A percentile compares a stretch with the other conserved stretches of the same genome.
Evolutionary conservation across 75 land plant species (phyloP).

Genomic region (Pinus tabuliformis): DNA sequence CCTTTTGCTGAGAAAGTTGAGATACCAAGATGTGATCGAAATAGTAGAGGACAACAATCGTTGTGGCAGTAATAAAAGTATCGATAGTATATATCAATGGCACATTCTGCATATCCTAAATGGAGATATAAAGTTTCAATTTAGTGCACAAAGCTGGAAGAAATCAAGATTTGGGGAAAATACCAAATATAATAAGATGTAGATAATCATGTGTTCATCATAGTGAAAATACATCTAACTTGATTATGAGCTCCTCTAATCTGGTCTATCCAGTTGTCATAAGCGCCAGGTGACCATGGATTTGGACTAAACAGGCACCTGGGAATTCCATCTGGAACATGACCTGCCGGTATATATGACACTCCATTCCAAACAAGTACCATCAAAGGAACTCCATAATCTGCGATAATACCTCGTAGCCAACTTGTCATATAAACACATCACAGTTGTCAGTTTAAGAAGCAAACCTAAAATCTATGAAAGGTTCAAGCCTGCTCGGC

Average conservation of each 20-base stretch:
- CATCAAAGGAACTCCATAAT: constrained; percentile 86
- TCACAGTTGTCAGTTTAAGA: too few relatives aligned
- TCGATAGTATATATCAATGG: constrained; percentile 67
- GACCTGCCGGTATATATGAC: constrained; percentile 57
- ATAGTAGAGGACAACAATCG: too few relatives aligned
- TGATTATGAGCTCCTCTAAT: too few relatives aligned
- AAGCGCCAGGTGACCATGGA: constrained; percentile 74
- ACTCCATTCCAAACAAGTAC: constrained; percentile 77
- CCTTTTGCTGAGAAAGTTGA: too few relatives aligned
- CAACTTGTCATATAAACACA: constrained; percentile 35
- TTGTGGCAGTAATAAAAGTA: constrained; percentile 58
- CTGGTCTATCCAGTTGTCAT: constrained; percentile 48
- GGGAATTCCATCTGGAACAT: constrained; percentile 65
- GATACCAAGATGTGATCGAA: too few relatives aligned
- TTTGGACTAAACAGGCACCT: constrained; percentile 76
- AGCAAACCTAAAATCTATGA: too few relatives aligned
- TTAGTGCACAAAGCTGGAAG: not conserved
- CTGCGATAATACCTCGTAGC: constrained; percentile 61
- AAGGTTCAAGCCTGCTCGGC: too few relatives aligned
- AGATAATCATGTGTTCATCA: too few relatives aligned
- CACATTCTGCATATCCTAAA: constrained; percentile 72
- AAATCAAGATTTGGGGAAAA: too few relatives aligned
- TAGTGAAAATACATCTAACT: too few relatives aligned
- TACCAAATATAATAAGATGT: too few relatives aligned
- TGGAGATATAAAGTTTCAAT: not conserved